Base-by-base conservation (phyloP, 306 rosid genomes). In the Begonia fuchsioides region DNA sequence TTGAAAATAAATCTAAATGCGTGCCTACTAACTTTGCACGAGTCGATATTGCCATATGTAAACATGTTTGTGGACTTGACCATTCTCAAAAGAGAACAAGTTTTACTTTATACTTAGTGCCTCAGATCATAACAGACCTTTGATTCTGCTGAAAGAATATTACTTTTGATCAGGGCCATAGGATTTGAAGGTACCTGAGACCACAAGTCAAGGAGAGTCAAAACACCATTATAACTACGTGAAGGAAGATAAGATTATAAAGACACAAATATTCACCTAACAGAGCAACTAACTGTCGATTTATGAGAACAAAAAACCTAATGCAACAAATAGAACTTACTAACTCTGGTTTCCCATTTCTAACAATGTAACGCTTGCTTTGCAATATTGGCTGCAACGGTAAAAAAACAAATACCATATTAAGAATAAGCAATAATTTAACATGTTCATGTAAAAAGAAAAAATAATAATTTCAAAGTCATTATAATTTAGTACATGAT, bases 281-380 rank as follows among this genome's bases (percentile, higher is more conserved):
- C 8, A 26, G 7, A 26, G 35, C 7, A 26, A 4, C 8, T 8
- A 26, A 26, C 35, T 26, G 35, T 26, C 7, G 35, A 26, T 0
- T 6, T 26, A 26, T 26, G 35, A 26, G n/a, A 26, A 26, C 8
- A 39, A 53, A 11, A 40, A 50, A 65, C 43, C 59, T 47, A 26
- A 13, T 47, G 14, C 20, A 26, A 5, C 35, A 26, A 2, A 53
- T 17, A 65, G 64, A 43, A 64, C 76, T 61, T 83, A 90, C 97
- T 90, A 90, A 63, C 49, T 76, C 68, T 3, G 97, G 93, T n/a
- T 8, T 26, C 39, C 97, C 97, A 45, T 84, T 67, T 77, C 79
- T 76, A 60, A 77, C 97, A 51, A 90, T 71, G 65, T 84, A 90
- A 52, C 90, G 88, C 55, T 90, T 90, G 56, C 75, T 80, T 69